Evolutionary conservation across 192 early-diverging fungal species (phyloP), one percentile per base, ranked within the genome.

Genomic region (Jimgerdemannia flammicorona): DNA sequence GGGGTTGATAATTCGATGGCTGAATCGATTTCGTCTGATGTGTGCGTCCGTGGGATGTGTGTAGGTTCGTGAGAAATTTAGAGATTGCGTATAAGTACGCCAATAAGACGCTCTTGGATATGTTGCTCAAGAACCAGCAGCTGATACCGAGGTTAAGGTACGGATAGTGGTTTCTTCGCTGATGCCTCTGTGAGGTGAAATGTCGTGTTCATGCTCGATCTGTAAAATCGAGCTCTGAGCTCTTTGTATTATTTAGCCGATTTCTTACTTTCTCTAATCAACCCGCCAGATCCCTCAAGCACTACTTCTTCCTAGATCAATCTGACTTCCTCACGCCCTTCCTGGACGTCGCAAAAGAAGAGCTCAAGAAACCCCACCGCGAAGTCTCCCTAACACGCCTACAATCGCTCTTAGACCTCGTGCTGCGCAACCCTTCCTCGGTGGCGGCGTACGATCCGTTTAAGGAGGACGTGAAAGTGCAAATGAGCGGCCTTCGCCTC

Each of bases 241-340:
- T 29, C 29, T 29, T 29, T 29, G 29, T 29, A 29, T 29, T 29
- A 29, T 29, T 29, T 29, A 29, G 29, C 29, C 29, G 29, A 66
- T 66, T 11, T 39, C 54, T 70, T 8, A 19, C 18, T 20, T 59
- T 18, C 40, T 8, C 10, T 43, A 44, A 41, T n/a, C n/a, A 69
- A 39, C 43, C 3, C 11, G 14, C 6, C 75, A 95, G 92, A 68
- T 97, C 96, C 3, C 80, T 98, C 39, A 99, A 99, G 83, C 92
- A 90, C 54, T 97, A 95, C 80, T 93, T 97, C 67, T 85, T 99
- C 71, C 86, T 98, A 73, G 95, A 97, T 77, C 94, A 94, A 77
- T 94, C 94, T 0, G 98, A 99, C 77, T 99, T 93, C 76, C 80
- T 99, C 65, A 94, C 91, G 3, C 96, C 96, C 64, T 99, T 99